A percentile compares a stretch with the other conserved stretches of the same genome.
phyloP scores from a whole-genome alignment of 306 rosid species.

The Prinsepia uniflora region DNA sequence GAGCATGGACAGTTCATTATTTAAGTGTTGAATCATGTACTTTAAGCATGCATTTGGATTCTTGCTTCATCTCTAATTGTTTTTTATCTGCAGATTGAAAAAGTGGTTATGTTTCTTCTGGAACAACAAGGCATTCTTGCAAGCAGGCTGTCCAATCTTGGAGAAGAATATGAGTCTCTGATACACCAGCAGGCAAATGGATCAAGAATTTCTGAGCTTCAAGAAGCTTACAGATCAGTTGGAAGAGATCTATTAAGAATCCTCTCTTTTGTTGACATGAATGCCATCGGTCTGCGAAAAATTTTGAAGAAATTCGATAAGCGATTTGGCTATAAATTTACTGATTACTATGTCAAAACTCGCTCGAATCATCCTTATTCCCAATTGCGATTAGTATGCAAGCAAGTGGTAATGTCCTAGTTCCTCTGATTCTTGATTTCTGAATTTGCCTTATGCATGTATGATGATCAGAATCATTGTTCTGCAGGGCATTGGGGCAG shows the following conservation, averaged over 20 bases:
- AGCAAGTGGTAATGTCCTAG: slow-evolving; percentile 77
- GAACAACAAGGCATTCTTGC: slow-evolving; percentile 92
- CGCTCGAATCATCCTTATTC: slow-evolving; percentile 94
- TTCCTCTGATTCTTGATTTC: slow-evolving; percentile 1
- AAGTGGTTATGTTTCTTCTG: slow-evolving; percentile 69
- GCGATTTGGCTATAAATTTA: slow-evolving; percentile 73
- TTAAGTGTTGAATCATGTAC: not conserved
- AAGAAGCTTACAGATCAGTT: slow-evolving; percentile 61
- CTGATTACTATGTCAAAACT: slow-evolving; percentile 83
- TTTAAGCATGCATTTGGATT: not conserved
- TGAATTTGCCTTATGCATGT: no score
- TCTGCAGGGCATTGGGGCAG: slow-evolving; percentile 76
- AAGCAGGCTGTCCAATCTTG: slow-evolving; percentile 58
- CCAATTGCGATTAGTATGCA: slow-evolving; percentile 84
- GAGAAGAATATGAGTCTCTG: slow-evolving; percentile 46
- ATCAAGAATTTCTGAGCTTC: slow-evolving; percentile 44
- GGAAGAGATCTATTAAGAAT: slow-evolving; percentile 75
- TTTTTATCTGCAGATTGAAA: slow-evolving; percentile 61
- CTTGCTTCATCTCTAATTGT: not conserved
- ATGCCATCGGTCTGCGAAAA: slow-evolving; percentile 83
- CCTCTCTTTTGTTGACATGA: slow-evolving; percentile 71
- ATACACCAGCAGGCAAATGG: slow-evolving; percentile 53
- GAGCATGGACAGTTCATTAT: not conserved
- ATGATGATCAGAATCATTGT: no score
- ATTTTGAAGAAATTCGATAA: slow-evolving; percentile 89